Conservation (phyloP, 2,329 filamentous ascomycete species). For the Plectosphaerella cucumerina region DNA sequence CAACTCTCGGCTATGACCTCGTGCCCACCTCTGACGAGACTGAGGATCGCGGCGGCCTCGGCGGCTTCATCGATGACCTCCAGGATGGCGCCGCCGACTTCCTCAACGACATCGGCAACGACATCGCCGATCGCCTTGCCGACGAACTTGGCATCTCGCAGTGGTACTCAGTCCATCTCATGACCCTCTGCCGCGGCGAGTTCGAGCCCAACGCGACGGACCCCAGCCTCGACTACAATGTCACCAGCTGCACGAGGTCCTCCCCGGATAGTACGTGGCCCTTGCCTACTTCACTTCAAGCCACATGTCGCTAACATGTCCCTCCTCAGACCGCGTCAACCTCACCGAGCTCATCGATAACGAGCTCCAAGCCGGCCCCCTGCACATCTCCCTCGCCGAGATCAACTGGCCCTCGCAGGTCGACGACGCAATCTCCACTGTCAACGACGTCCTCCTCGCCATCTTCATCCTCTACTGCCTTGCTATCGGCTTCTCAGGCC, state of each 20-base stretch:
- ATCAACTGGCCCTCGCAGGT: slow-evolving; percentile 41
- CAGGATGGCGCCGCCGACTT: slow-evolving; percentile 29
- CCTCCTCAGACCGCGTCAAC: slow-evolving; percentile 32
- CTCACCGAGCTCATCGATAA: slow-evolving; percentile 42
- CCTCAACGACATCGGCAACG: slow-evolving; percentile 33
- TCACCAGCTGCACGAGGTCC: slow-evolving; percentile 39
- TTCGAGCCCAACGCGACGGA: slow-evolving; percentile 39
- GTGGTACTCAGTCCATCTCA: slow-evolving; percentile 49
- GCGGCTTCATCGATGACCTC: slow-evolving; percentile 18
- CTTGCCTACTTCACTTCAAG: neutral
- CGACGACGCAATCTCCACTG: slow-evolving; percentile 40
- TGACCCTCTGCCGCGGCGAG: slow-evolving; percentile 41
- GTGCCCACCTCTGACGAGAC: slow-evolving; percentile 12
- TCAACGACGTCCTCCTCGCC: slow-evolving; percentile 44
- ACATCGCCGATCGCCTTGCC: slow-evolving; percentile 34
- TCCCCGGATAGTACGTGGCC: slow-evolving; percentile 30
- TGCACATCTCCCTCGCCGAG: slow-evolving; percentile 38
- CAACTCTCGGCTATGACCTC: slow-evolving; percentile 31
- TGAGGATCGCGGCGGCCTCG: slow-evolving; percentile 19
- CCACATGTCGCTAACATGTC: slow-evolving; percentile 1
- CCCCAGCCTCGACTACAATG: slow-evolving; percentile 31
- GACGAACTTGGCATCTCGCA: slow-evolving; percentile 41
- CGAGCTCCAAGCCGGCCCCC: slow-evolving; percentile 39
- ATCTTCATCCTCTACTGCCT: slow-evolving; percentile 46
- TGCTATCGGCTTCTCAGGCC: slow-evolving; percentile 33